phyloP scores from a whole-genome alignment of 2,329 filamentous ascomycete genomes.

The Pseudogymnoascus sp. region DNA sequence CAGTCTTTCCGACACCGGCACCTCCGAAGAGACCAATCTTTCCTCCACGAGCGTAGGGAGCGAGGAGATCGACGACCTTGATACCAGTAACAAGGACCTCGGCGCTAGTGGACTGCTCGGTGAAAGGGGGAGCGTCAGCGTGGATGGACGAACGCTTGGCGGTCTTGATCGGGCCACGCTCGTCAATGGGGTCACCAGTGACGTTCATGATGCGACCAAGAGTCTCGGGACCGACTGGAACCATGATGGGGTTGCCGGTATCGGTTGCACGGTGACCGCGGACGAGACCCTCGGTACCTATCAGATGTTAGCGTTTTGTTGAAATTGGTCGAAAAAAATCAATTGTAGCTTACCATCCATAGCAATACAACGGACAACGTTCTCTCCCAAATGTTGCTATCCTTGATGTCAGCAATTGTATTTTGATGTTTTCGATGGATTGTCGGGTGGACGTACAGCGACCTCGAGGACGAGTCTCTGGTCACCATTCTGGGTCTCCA shows the following conservation, averaged over 20 bases:
- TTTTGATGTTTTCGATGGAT: conserved; percentile 12
- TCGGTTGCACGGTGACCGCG: conserved; percentile 80
- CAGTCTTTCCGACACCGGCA: conserved; percentile 99
- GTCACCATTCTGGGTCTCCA: conserved; percentile 84
- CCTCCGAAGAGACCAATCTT: conserved; percentile 99
- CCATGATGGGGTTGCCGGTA: conserved; percentile 91
- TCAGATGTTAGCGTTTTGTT: conserved; percentile 14
- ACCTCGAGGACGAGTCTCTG: conserved; percentile 96
- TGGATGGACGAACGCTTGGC: conserved; percentile 86
- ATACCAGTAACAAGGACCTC: conserved; percentile 98
- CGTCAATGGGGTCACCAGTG: conserved; percentile 99
- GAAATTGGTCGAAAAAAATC: conserved; percentile 9
- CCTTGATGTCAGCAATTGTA: conserved; percentile 32
- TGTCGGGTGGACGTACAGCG: conserved; percentile 58
- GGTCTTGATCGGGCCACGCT: conserved; percentile 96
- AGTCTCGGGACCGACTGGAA: conserved; percentile 87
- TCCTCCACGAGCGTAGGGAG: conserved; percentile 99
- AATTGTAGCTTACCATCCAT: conserved; percentile 78
- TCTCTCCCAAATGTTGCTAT: conserved; percentile 99
- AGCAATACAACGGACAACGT: conserved; percentile 98
- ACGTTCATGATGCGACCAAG: conserved; percentile 99
- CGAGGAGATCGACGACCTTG: conserved; percentile 99
- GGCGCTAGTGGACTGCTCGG: conserved; percentile 90
- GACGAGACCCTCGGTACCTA: conserved; percentile 98
- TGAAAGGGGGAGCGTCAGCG: conserved; percentile 85